These are phyloP conservation scores for Pyrenophora teres DNA, from an alignment of 2,329 filamentous ascomycete genomes.

Conservation along the genomic window DNA sequence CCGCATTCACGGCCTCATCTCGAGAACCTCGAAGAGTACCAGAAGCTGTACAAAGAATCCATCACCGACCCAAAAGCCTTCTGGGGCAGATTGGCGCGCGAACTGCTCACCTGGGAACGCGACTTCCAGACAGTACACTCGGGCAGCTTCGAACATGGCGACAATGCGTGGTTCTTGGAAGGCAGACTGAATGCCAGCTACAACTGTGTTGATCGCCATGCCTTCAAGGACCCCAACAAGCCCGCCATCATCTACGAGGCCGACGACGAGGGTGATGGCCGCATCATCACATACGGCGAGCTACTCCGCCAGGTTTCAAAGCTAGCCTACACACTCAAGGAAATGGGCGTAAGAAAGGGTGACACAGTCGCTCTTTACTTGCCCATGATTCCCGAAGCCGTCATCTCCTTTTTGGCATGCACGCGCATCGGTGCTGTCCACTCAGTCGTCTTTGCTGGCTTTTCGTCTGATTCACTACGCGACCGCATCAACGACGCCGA, in stretches of 20 bases:
- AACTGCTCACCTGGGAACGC: slow-evolving; percentile 85
- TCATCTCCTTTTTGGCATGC: slow-evolving; percentile 90
- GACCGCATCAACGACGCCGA: slow-evolving; percentile 91
- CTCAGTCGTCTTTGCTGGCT: slow-evolving; percentile 97
- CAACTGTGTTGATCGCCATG: slow-evolving; percentile 97
- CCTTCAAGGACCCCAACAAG: slow-evolving; percentile 90
- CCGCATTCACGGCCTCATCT: slow-evolving; percentile 63
- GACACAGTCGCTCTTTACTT: slow-evolving; percentile 97
- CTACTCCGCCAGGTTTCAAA: slow-evolving; percentile 89
- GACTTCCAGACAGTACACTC: slow-evolving; percentile 89
- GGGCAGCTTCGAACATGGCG: slow-evolving; percentile 77
- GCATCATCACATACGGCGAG: slow-evolving; percentile 90
- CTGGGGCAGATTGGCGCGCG: slow-evolving; percentile 84
- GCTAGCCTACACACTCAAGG: slow-evolving; percentile 84
- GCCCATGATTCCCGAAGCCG: slow-evolving; percentile 96
- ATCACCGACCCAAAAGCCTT: slow-evolving; percentile 88
- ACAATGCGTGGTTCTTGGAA: slow-evolving; percentile 93
- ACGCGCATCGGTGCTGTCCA: slow-evolving; percentile 92
- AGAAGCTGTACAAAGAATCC: slow-evolving; percentile 75
- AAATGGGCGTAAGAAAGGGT: slow-evolving; percentile 95
- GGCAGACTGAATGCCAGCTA: slow-evolving; percentile 93
- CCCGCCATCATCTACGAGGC: slow-evolving; percentile 99
- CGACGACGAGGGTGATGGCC: slow-evolving; percentile 85
- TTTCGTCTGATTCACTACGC: slow-evolving; percentile 93
- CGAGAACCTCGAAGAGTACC: slow-evolving; percentile 64